Evolutionary conservation across 805 yeast genomes (phyloP).

Genomic region (Priceomyces castillae): DNA sequence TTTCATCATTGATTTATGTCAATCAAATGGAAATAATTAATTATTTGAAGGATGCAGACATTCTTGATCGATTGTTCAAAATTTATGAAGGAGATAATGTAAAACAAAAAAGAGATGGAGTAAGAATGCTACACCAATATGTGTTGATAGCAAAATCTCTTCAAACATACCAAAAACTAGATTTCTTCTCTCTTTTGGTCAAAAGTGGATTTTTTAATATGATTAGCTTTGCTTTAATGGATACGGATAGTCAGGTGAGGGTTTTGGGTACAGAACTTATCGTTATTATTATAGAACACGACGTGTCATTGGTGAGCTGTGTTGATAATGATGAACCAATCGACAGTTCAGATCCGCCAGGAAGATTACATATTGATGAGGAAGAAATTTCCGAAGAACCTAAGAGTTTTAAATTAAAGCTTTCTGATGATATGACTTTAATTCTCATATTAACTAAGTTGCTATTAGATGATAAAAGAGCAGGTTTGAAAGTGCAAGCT

Average conservation of each 20-base stretch:
- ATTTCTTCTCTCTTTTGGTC: conserved; percentile 62
- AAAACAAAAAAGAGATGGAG: conserved; percentile 60
- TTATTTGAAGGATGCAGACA: conserved; percentile 51
- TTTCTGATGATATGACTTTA: conserved; percentile 59
- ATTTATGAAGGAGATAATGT: conserved; percentile 40
- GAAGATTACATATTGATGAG: conserved; percentile 6
- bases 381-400: conserved; percentile 11
- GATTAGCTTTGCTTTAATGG: conserved; percentile 68
- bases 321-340: conserved; percentile 29
- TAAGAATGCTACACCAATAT: conserved; percentile 76
- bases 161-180: conserved; percentile 58
- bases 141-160: conserved; percentile 68
- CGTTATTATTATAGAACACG: conserved; percentile 80
- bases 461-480: conserved; percentile 58
- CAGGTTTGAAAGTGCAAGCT: conserved; percentile 78
- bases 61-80: conserved; percentile 57
- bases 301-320: conserved; percentile 57
- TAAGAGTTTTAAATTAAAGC: conserved; percentile 24
- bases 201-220: conserved; percentile 67
- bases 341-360: conserved; percentile 28
- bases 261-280: conserved; percentile 78
- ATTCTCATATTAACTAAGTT: conserved; percentile 55
- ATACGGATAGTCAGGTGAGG: conserved; percentile 46
- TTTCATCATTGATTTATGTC: conserved; percentile 63
- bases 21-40: conserved; percentile 68